Evolutionary conservation across 306 rosid genomes (phyloP), one percentile per base, ranked within the genome.

Genomic region (Cucumis sativus): DNA sequence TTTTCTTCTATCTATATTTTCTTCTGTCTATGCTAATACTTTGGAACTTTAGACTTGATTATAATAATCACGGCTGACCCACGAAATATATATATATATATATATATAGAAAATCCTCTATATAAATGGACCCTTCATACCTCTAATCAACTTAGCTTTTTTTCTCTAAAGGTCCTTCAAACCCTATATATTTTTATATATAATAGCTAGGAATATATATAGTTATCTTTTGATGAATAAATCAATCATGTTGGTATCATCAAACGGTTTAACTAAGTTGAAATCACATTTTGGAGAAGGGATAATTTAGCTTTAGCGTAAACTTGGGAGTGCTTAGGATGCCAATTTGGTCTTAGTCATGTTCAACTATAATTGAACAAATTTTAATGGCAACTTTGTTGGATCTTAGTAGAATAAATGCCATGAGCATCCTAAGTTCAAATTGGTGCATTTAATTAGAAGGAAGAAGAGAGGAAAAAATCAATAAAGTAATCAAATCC

Each of bases 361-460:
- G 12, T n/a, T 17, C 66, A 74, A 56, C 78, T 74, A 37, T 20
- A 20, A 74, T 55, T 74, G 20, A 56, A 74, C 33, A 30, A 56
- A 47, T 3, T 72, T 72, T 72, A 56, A 74, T 74, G 66, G 65
- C 43, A 74, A 74, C 65, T 74, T 74, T 74, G 61, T 55, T 74
- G 43, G 12, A 25, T 72, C 61, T 72, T 8, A 16, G 4, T 49
- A 51, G 76, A 72, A 72, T 72, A 72, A 72, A 72, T 72, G 61
- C 45, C 23, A 51, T 72, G 41, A 47, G 76, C 76, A 72, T 49
- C 76, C 43, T 51, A 28, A 49, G 43, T 25, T 49, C 76, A 47
- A 47, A 71, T 71, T 49, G 41, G 20, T 25, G 59, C 56, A 49
- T 71, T 71, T 6, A 70, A 49, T 47, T 47, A 49, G 5, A 33